phyloP scores from a whole-genome alignment of 139 green algal species.

The Auxenochlorella pyrenoidosa region DNA sequence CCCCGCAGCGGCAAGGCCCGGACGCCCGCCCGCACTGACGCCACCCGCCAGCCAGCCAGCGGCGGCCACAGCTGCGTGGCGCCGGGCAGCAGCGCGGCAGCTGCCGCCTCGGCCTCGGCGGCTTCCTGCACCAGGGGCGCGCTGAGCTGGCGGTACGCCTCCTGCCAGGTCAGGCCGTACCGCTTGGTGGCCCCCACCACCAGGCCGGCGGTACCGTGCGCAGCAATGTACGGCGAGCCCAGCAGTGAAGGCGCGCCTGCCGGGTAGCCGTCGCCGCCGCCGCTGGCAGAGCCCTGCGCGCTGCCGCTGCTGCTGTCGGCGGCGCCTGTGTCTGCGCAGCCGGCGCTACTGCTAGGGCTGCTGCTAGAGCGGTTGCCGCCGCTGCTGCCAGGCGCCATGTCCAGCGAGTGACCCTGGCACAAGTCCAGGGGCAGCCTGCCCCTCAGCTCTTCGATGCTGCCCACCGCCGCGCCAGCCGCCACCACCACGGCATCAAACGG shows the following conservation, averaged over 20 bases:
- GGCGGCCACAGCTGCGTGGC: constrained; percentile 61
- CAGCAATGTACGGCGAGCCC: constrained; percentile 78
- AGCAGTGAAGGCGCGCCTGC: constrained; percentile 72
- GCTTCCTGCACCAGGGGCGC: neutral
- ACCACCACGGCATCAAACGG: constrained; percentile 69
- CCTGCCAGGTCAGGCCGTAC: constrained; percentile 56
- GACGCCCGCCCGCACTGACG: constrained; percentile 60
- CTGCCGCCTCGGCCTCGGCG: constrained; percentile 5
- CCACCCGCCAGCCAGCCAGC: constrained; percentile 54
- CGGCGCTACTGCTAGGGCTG: neutral
- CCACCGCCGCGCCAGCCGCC: constrained; percentile 73
- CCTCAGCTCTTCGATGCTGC: constrained; percentile 57
- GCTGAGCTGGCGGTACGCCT: constrained; percentile 52
- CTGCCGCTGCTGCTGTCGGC: neutral
- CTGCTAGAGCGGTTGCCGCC: neutral
- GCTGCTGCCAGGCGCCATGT: constrained; percentile 43
- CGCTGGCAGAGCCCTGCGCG: neutral
- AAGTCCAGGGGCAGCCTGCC: constrained; percentile 59
- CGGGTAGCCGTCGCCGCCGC: constrained; percentile 42
- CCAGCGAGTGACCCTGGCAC: constrained; percentile 70
- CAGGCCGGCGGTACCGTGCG: constrained; percentile 44
- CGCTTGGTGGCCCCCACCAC: constrained; percentile 80
- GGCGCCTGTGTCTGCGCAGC: neutral
- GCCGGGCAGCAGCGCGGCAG: constrained; percentile 42
- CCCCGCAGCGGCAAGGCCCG: constrained; percentile 75